These are phyloP conservation scores for Scheffersomyces lignicola DNA, from an alignment of 1,139 yeast species.

Conservation along the genomic window DNA sequence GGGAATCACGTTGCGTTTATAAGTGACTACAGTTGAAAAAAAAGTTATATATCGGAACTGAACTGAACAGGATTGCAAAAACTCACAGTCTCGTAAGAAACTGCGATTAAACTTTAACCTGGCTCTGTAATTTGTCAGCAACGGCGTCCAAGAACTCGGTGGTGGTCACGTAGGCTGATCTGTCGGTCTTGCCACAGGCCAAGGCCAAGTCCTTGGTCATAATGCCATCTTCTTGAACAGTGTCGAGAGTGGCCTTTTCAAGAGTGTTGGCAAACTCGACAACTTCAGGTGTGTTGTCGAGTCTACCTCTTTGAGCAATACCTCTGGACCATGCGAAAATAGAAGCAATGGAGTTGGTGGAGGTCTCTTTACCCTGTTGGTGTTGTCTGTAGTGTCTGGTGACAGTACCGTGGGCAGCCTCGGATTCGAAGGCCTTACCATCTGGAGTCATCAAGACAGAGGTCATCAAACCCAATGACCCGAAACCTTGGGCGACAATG, in stretches of 20 bases:
- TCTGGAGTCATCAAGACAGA: slow-evolving; percentile 84
- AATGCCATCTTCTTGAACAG: slow-evolving; percentile 70
- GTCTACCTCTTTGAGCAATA: slow-evolving; percentile 74
- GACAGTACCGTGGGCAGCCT: slow-evolving; percentile 88
- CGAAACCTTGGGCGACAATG: slow-evolving; percentile 85
- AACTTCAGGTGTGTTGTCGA: slow-evolving; percentile 72
- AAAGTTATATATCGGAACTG: too few species aligned
- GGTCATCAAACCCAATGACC: slow-evolving; percentile 82
- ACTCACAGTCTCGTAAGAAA: not conserved
- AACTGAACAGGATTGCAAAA: not conserved
- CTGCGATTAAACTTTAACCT: slow-evolving; percentile 9
- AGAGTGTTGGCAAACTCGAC: slow-evolving; percentile 63
- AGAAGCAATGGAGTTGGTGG: slow-evolving; percentile 82
- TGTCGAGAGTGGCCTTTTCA: slow-evolving; percentile 69
- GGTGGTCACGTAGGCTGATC: slow-evolving; percentile 70
- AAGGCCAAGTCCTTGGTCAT: slow-evolving; percentile 85
- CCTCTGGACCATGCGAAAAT: slow-evolving; percentile 90
- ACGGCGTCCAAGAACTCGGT: slow-evolving; percentile 76
- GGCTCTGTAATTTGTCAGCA: slow-evolving; percentile 44
- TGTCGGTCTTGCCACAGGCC: slow-evolving; percentile 66
- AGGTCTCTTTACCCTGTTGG: slow-evolving; percentile 81
- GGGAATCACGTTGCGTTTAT: not conserved
- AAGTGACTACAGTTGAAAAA: not conserved
- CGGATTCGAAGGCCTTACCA: slow-evolving; percentile 79
- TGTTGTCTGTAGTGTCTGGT: slow-evolving; percentile 85